Conservation (phyloP, 805 yeast genomes). For the Cyberlindnera suaveolens region DNA sequence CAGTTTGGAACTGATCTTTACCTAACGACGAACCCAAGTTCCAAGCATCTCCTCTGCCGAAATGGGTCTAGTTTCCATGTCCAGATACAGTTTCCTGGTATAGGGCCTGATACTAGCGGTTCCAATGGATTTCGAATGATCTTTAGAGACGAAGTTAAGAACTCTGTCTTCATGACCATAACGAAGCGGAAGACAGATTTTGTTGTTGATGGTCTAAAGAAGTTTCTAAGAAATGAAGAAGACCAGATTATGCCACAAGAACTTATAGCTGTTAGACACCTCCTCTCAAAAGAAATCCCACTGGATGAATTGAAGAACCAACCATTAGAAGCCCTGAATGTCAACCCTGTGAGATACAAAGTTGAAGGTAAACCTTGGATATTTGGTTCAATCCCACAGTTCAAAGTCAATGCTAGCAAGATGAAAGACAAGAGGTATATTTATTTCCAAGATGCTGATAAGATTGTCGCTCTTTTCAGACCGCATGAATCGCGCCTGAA, state of each 20-base stretch:
- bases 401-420: conserved; percentile 19
- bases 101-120: conserved; percentile 5
- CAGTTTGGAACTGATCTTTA: conserved; percentile 47
- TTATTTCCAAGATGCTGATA: conserved; percentile 26
- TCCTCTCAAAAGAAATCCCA: background rate
- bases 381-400: conserved; percentile 42
- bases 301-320: conserved; percentile 4
- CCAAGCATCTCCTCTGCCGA: conserved; percentile 50
- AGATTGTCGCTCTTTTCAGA: conserved; percentile 30
- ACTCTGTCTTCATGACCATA: conserved; percentile 10
- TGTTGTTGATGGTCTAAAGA: conserved; percentile 8
- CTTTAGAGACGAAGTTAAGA: conserved; percentile 19
- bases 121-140: conserved; percentile 27
- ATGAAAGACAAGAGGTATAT: conserved; percentile 25
- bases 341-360: conserved; percentile 25
- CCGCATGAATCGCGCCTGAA: conserved; percentile 30
- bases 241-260: background rate
- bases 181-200: conserved; percentile 11
- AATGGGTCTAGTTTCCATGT: conserved; percentile 60
- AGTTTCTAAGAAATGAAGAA: conserved; percentile 7
- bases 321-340: conserved; percentile 2
- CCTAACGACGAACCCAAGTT: conserved; percentile 62
- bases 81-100: conserved; percentile 10
- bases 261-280: background rate
- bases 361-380: conserved; percentile 24